Percentiles rank a stretch among this genome's conserved stretches.
Evolutionary conservation across 2,329 filamentous ascomycete species (phyloP).

Genomic region (Trichophyton schoenleinii): DNA sequence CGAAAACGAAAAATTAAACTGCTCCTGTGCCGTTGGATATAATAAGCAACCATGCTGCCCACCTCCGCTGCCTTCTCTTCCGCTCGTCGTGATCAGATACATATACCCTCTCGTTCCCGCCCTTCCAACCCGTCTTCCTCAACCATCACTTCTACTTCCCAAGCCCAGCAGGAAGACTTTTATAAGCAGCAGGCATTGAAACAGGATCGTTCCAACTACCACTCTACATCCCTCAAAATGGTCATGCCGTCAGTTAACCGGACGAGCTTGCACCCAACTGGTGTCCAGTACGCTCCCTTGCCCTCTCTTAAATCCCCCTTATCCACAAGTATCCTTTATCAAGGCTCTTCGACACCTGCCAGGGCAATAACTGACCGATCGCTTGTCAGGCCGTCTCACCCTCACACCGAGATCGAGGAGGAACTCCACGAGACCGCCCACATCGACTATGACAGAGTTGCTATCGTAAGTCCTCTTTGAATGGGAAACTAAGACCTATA

Average conservation of each 20-base stretch:
- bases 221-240: constrained; percentile 45
- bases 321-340: neutral
- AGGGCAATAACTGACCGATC: constrained; percentile 9
- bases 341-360: neutral
- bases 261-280: constrained; percentile 78
- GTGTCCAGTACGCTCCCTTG: constrained; percentile 61
- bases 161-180: constrained; percentile 38
- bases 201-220: constrained; percentile 47
- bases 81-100: constrained; percentile 17
- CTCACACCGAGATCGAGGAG: constrained; percentile 96
- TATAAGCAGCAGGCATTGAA: constrained; percentile 45
- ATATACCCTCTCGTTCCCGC: constrained; percentile 33
- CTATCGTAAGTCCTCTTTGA: constrained; percentile 59
- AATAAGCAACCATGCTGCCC: constrained; percentile 4
- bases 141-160: constrained; percentile 21
- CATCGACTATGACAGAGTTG: constrained; percentile 97
- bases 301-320: neutral
- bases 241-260: constrained; percentile 61
- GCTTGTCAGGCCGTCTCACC: constrained; percentile 54
- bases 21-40: constrained; percentile 1
- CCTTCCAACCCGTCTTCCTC: constrained; percentile 5
- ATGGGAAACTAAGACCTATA: neutral
- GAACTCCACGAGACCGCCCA: constrained; percentile 94
- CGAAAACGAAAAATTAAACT: constrained; percentile 2
- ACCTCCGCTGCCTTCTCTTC: neutral